Evolutionary conservation across 768 basidiomycete genomes (phyloP), one percentile per base, ranked within the genome.

Genomic region (Solioccasus polychromus): DNA sequence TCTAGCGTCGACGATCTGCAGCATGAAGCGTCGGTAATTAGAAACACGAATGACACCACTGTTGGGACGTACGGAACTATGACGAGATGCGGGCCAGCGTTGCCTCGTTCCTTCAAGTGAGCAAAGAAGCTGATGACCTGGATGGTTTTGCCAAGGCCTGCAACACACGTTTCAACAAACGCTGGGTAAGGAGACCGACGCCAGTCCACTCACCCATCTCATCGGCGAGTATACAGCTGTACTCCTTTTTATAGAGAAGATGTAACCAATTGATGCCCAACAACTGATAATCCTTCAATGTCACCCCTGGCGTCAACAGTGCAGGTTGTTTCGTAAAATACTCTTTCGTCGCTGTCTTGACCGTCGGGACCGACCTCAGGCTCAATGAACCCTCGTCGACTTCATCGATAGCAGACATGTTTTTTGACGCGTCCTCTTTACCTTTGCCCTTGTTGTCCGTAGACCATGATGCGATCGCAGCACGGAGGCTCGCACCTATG

Each of bases 41-140:
- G 31, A 30, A 26, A 34, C 32, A 19, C 19, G 22, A 9, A 17
- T n/a, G 35, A 3, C 18, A 35, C 31, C 24, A 20, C 20, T 17
- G 9, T 23, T 23, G 31, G 38, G 26, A 81, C 92, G 55, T 69
- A 97, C 85, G 96, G 96, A 9, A 99, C 96, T 54, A 98, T 82
- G 40, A 99, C 77, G 23, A 98, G 80, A 69, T 97, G 92, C 12
- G 94, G 93, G 0, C 93, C 95, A 44, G 73, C 75, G 42, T 74
- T 77, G 15, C 86, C 88, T 39, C 72, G 76, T 57, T 92, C 88
- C 62, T 88, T 90, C 40, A 98, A 74, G 57, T 88, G 77, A 4
- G 94, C 89, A 50, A 98, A 80, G 72, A 99, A 96, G 44, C 93
- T 88, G 64, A 99, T 99, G 44, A 99, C 96, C 70, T 99, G 96